Evolutionary conservation across 768 basidiomycete species (phyloP).

Genomic region (Leucocoprinus birnbaumii): DNA sequence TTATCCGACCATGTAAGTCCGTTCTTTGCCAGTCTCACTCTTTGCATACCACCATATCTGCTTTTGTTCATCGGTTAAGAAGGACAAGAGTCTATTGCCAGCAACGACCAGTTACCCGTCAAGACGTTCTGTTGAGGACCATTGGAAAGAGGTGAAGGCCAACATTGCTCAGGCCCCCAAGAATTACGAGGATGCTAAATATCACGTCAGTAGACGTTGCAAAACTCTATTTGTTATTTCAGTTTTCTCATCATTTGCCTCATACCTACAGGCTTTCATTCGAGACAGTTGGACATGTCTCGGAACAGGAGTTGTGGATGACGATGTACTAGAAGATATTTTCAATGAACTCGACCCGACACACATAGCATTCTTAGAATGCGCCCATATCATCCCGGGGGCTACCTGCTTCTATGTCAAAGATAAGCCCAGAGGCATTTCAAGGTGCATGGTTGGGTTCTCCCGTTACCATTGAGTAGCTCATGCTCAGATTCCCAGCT

Average conservation of each 20-base stretch:
- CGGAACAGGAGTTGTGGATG: neutral
- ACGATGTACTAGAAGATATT: too few relatives aligned
- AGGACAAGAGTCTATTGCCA: neutral
- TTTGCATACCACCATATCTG: too few relatives aligned
- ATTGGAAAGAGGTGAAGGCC: neutral
- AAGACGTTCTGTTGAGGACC: neutral
- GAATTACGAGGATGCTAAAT: neutral
- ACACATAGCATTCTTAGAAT: too few relatives aligned
- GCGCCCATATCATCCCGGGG: too few relatives aligned
- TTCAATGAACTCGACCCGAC: too few relatives aligned
- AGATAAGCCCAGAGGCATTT: too few relatives aligned
- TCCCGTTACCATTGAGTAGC: too few relatives aligned
- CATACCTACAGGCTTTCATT: neutral
- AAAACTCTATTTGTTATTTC: neutral
- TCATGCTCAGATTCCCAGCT: too few relatives aligned
- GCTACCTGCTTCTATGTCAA: too few relatives aligned
- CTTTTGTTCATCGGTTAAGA: neutral
- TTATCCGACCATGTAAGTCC: too few relatives aligned
- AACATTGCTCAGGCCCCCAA: neutral
- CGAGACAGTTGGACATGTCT: neutral
- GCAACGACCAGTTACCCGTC: neutral
- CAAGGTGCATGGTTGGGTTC: too few relatives aligned
- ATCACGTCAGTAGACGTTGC: neutral
- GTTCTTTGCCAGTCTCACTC: too few relatives aligned
- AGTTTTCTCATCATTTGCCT: neutral